phyloP scores from a whole-genome alignment of 257 asterid genomes.

The Phtheirospermum japonicum region DNA sequence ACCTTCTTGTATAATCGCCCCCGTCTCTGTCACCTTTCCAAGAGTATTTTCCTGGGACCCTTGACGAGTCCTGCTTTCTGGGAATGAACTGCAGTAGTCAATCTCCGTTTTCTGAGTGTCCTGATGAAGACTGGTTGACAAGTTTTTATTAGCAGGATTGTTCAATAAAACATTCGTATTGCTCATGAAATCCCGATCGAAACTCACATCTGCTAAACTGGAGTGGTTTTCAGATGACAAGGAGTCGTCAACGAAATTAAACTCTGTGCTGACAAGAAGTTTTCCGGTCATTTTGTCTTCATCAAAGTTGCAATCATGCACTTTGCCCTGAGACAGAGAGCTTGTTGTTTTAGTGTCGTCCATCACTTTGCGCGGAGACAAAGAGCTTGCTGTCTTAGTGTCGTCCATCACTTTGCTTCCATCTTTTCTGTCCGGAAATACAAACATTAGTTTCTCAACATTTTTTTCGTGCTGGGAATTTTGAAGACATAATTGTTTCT shows the following conservation, averaged over 20 bases:
- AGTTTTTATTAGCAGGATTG: slow-evolving; percentile 25
- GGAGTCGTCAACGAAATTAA: slow-evolving; percentile 23
- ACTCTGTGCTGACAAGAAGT: slow-evolving; percentile 24
- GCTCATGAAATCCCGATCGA: slow-evolving; percentile 26
- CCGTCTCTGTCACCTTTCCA: slow-evolving; percentile 27
- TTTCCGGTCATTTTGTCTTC: slow-evolving; percentile 18
- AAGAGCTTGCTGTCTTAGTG: slow-evolving; percentile 26
- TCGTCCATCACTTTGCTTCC: slow-evolving; percentile 26
- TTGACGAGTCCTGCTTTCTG: slow-evolving; percentile 29
- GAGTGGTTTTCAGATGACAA: slow-evolving; percentile 29
- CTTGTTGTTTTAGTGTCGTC: slow-evolving; percentile 24
- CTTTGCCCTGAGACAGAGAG: slow-evolving; percentile 20
- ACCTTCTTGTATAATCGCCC: slow-evolving; percentile 28
- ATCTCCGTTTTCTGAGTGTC: slow-evolving; percentile 30
- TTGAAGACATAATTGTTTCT: slow-evolving; percentile 27
- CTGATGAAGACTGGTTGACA: slow-evolving; percentile 30
- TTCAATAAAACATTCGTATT: slow-evolving; percentile 21
- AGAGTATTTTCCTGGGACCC: slow-evolving; percentile 31
- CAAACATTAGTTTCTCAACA: slow-evolving; percentile 27
- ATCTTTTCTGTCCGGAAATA: slow-evolving; percentile 28
- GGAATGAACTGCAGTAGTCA: slow-evolving; percentile 27
- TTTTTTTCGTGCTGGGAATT: slow-evolving; percentile 31
- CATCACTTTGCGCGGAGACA: slow-evolving; percentile 23
- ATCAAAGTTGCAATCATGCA: slow-evolving; percentile 25
- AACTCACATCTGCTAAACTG: slow-evolving; percentile 24